These are phyloP conservation scores for Termitomyces sp. DNA, from an alignment of 768 basidiomycete genomes.

Conservation along the genomic window DNA sequence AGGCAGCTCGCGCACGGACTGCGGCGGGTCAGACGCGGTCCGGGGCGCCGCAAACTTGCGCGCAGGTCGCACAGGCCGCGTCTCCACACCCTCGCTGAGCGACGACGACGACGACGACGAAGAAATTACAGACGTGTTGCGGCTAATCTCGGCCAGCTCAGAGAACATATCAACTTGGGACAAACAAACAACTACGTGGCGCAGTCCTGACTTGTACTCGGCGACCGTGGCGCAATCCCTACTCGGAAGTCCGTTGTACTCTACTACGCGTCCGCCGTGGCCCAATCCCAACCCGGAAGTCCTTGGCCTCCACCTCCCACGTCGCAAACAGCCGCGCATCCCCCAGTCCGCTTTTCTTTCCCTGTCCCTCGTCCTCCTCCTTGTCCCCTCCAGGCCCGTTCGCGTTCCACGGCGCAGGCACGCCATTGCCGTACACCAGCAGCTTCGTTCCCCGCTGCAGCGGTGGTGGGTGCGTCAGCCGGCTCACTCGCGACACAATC, in stretches of 20 bases:
- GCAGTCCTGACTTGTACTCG: slow-evolving; percentile 21
- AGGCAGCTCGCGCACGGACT: slow-evolving; percentile 22
- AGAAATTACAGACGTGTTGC: slow-evolving; percentile 75
- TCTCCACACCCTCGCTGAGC: slow-evolving; percentile 27
- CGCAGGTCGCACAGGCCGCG: slow-evolving; percentile 41
- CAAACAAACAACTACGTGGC: not conserved
- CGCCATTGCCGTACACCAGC: slow-evolving; percentile 41
- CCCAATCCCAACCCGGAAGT: slow-evolving; percentile 34
- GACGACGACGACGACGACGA: slow-evolving; percentile 51
- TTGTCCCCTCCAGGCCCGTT: slow-evolving; percentile 28
- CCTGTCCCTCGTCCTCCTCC: slow-evolving; percentile 14
- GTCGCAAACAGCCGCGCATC: slow-evolving; percentile 52
- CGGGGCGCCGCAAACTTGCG: slow-evolving; percentile 67
- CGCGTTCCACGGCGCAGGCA: slow-evolving; percentile 51
- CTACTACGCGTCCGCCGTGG: slow-evolving; percentile 23
- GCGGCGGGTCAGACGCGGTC: slow-evolving; percentile 29
- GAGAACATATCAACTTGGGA: slow-evolving; percentile 3
- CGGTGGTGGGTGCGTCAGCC: slow-evolving; percentile 61
- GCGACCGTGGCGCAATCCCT: not conserved
- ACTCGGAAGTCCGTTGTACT: not conserved
- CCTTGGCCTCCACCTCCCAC: slow-evolving; percentile 53
- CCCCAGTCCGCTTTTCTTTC: slow-evolving; percentile 33
- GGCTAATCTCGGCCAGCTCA: slow-evolving; percentile 56
- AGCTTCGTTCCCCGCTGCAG: slow-evolving; percentile 48
- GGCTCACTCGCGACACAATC: slow-evolving; percentile 54